These are phyloP conservation scores for Backusella liffmaniae DNA, from an alignment of 192 early-diverging fungal genomes.

Conservation along the genomic window DNA sequence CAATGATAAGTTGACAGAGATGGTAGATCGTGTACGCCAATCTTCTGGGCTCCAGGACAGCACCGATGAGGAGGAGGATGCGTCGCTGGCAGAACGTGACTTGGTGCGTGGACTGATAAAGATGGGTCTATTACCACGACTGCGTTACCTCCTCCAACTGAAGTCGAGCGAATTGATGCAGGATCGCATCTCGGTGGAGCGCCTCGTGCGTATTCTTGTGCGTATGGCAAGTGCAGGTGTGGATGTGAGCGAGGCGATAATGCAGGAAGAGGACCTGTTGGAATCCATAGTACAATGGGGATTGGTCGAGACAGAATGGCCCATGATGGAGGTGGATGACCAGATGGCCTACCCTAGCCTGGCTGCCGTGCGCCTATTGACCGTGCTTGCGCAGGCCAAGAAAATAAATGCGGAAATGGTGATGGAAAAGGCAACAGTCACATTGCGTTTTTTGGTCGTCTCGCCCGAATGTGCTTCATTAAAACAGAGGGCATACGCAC, in stretches of 20 bases:
- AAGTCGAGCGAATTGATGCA: constrained; percentile 29
- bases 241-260: constrained; percentile 43
- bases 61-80: constrained; percentile 40
- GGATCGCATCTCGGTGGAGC: constrained; percentile 30
- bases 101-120: constrained; percentile 54
- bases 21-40: constrained; percentile 4
- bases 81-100: constrained; percentile 49
- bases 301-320: constrained; percentile 42
- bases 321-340: constrained; percentile 31
- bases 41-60: constrained; percentile 8
- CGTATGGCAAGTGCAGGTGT: constrained; percentile 44
- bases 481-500: constrained; percentile 27
- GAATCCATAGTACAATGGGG: constrained; percentile 39
- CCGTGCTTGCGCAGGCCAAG: constrained; percentile 38
- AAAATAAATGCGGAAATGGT: constrained; percentile 41
- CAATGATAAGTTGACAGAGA: constrained; percentile 17
- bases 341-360: constrained; percentile 15
- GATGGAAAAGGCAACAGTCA: constrained; percentile 25
- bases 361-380: constrained; percentile 37
- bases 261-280: constrained; percentile 46
- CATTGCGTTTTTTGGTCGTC: constrained; percentile 44
- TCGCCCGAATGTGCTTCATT: constrained; percentile 28
- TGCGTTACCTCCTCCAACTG: constrained; percentile 54
- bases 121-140: constrained; percentile 58
- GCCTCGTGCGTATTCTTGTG: constrained; percentile 49